Evolutionary conservation across 75 land plant genomes (phyloP).

Genomic region (Picea glauca): DNA sequence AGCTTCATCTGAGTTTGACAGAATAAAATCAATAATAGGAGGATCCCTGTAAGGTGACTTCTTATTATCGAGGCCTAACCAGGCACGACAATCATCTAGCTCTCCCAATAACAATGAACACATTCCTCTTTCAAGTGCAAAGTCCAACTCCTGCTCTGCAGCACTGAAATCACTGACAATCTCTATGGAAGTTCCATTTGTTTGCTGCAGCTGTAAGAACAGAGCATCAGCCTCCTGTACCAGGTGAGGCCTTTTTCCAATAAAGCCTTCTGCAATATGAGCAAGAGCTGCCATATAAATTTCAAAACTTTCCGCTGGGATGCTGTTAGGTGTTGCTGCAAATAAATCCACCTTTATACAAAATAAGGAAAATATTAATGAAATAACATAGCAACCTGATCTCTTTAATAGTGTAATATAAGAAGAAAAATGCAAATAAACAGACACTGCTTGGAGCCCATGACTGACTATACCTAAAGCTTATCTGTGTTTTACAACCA

Average conservation of each 20-base stretch:
- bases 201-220: constrained; percentile 78
- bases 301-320: constrained; percentile 89
- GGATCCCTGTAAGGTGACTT: constrained; percentile 70
- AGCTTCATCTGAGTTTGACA: constrained; percentile 58
- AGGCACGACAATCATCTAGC: constrained; percentile 65
- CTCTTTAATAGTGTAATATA: not conserved
- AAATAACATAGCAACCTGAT: not conserved
- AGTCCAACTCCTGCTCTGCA: constrained; percentile 44
- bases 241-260: constrained; percentile 70
- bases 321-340: constrained; percentile 68
- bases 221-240: constrained; percentile 70
- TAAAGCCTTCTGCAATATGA: constrained; percentile 75
- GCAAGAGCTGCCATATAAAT: constrained; percentile 92
- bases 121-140: constrained; percentile 77
- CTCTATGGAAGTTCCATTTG: constrained; percentile 29
- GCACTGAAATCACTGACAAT: constrained; percentile 16
- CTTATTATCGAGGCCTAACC: constrained; percentile 78
- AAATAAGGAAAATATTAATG: not conserved
- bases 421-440: constrained; percentile 7
- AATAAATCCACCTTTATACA: constrained; percentile 65
- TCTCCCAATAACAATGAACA: constrained; percentile 81
- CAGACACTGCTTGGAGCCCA: not conserved
- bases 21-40: constrained; percentile 60
- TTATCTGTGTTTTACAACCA: not conserved
- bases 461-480: too few relatives aligned